Evolutionary conservation across 176 grass and related monocot genomes (phyloP), one percentile per base, ranked within the genome.

Genomic region (Triticum turgidum): DNA sequence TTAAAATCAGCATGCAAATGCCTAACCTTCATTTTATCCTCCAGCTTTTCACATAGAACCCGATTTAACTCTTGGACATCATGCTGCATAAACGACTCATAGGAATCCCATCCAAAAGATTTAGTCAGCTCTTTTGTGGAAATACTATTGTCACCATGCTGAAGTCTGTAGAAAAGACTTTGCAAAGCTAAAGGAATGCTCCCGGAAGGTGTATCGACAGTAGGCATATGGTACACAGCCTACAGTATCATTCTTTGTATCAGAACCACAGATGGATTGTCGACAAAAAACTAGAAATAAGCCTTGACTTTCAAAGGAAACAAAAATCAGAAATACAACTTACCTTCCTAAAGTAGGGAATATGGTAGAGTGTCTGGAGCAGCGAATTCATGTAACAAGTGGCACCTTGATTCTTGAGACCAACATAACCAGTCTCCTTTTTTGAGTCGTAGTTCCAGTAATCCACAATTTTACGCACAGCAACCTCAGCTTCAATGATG

Each of bases 311-410:
- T 27, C 13, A 11, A 74, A 42, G 39, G 24, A 74, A 80, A 69
- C 69, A 18, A 91, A 91, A 76, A 76, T 21, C 12, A 85, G 47
- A 84, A 84, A 81, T 32, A 32, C 18, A 81, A 38, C 18, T 51
- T 68, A 95, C 93, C 91, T 92, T 95, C 69, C 93, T 80, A 61
- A 95, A 95, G 66, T 80, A 95, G 1, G 84, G 89, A 77, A 91
- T 95, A 69, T 95, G 93, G 67, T 92, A 95, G 76, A 95, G 82
- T 33, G 89, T 95, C 84, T 95, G 93, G 42, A 95, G 90, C 87
- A 95, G 93, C 41, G 93, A 95, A 73, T 95, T 95, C 84, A 95
- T 95, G 91, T 95, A 95, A 76, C 93, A 95, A 68, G 93, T 95
- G 83, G 93, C 93, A 76, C 93, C 91, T 92, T 95, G 93, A 87